Base-by-base conservation (phyloP, 192 early-diverging fungal species). In the Coemansia sp. region DNA sequence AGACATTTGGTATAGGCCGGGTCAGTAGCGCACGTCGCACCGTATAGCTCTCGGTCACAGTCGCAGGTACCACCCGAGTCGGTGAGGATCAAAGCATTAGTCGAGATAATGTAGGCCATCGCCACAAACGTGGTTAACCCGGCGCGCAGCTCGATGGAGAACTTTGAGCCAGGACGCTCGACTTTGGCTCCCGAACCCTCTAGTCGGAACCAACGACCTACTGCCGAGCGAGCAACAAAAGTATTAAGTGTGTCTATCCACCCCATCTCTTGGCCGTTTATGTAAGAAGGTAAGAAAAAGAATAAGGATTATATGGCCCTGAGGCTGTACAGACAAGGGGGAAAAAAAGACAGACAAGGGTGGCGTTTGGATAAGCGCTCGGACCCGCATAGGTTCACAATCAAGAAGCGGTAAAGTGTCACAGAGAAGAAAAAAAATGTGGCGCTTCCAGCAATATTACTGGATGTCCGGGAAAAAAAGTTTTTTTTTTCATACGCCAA, bases 61-160 rank as follows among this genome's bases (percentile, higher is more conserved):
- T 85, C 89, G 76, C 92, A 94, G n/a, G 89, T 83, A 53, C 92
- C 92, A 40, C 92, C 92, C 17, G 89, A 87, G 66, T 92, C 90
- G 13, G 86, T 86, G 73, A 94, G 82, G 67, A 94, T 92, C 38
- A 87, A 75, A 23, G 92, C 89, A 67, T 91, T 92, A 19, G 90
- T 90, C 0, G 86, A 88, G 70, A 89, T 87, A 67, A 91, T 90
- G 69, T 89, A 91, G 2, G 87, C 84, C 92, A 93, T 93, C 5
- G 91, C 85, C 23, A 93, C 79, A 63, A 91, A 93, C 4, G 81
- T 86, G 26, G 88, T 85, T n/a, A 87, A 52, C 8, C 91, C 91
- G n/a, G 89, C 88, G 52, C 89, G 86, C 53, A 92, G 32, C 73
- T 92, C 91, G 35, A 87, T 86, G 2, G 76, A 85, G 77, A 92